Evolutionary conservation across 768 basidiomycete genomes (phyloP).

Genomic region (Rhizopogon roseolus): DNA sequence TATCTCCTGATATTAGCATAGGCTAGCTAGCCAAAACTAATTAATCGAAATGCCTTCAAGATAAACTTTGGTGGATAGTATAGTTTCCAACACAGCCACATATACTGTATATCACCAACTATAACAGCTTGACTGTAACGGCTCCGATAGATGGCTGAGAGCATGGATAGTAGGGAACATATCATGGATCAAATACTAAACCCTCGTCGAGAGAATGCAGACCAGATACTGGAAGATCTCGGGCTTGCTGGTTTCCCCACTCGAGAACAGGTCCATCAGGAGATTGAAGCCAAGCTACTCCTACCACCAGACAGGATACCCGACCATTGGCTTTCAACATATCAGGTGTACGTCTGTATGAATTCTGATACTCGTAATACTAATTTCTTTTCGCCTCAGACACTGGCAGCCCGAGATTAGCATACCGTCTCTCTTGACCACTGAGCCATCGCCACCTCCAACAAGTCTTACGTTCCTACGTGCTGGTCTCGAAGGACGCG

Average conservation of each 20-base stretch:
- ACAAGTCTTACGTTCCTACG: slow-evolving; percentile 72
- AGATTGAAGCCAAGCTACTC: slow-evolving; percentile 74
- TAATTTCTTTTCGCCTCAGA: slow-evolving; percentile 32
- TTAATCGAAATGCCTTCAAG: not conserved
- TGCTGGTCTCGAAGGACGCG: slow-evolving; percentile 71
- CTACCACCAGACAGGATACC: slow-evolving; percentile 64
- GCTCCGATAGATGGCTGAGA: not conserved
- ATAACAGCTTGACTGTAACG: too few species aligned
- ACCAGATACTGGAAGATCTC: slow-evolving; percentile 46
- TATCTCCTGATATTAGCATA: not conserved
- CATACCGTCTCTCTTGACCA: slow-evolving; percentile 58
- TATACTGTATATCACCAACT: too few species aligned
- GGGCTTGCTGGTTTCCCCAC: slow-evolving; percentile 55
- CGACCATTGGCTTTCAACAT: slow-evolving; percentile 67
- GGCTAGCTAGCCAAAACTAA: not conserved
- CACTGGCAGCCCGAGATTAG: slow-evolving; percentile 66
- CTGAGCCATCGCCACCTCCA: slow-evolving; percentile 68
- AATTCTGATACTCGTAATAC: slow-evolving; percentile 6
- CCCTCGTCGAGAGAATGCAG: slow-evolving; percentile 36
- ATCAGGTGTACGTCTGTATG: slow-evolving; percentile 69
- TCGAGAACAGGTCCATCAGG: slow-evolving; percentile 51
- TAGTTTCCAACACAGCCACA: not conserved
- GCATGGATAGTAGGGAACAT: slow-evolving; percentile 9
- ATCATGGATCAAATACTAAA: slow-evolving; percentile 45
- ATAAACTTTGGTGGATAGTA: not conserved